Base-by-base conservation (phyloP, 306 rosid genomes). In the Vigna reflexopilosa region DNA sequence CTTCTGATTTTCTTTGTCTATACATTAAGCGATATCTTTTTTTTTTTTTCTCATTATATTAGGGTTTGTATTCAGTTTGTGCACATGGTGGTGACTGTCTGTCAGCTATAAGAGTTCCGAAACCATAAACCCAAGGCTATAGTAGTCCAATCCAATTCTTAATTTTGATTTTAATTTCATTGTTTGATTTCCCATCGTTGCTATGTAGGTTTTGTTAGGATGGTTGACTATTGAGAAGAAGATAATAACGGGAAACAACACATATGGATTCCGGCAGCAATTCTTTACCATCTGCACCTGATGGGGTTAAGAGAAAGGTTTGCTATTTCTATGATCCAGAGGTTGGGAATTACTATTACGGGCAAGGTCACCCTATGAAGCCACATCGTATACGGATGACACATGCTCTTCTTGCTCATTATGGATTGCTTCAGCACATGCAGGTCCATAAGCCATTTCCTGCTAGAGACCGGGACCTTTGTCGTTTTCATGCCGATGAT, bases 341-440 rank as follows among this genome's bases (percentile, higher is more conserved):
- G 72, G 97, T 92, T 9, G 96, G 97, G 58, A 92, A 92, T 83
- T 90, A 92, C 87, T 92, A 92, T 80, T 92, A 92, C 71, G 97
- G 97, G 22, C 97, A 92, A 75, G 97, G 97, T 64, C 97, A 92
- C 73, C 95, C 97, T n/a, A 92, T 92, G 97, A 92, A 92, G 87
- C 97, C 97, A 2, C 97, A 92, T 84, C 90, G 97, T 20, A 92
- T 92, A 22, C 59, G 97, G 57, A 92, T 92, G 97, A 90, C 97
- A 58, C 97, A 92, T 49, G 97, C 97, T 73, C 93, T 90, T 58
- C 93, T 92, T 50, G 95, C 95, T 65, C 97, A 92, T 78, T 92
- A 92, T 57, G 95, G 95, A 40, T 87, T 92, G 82, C 97, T 92
- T 66, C 93, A 90, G 84, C 87, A 92, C 84, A 88, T 92, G 97